Evolutionary conservation across 139 green algal species (phyloP), one percentile per base, ranked within the genome.

Genomic region (Micractinium sp.): DNA sequence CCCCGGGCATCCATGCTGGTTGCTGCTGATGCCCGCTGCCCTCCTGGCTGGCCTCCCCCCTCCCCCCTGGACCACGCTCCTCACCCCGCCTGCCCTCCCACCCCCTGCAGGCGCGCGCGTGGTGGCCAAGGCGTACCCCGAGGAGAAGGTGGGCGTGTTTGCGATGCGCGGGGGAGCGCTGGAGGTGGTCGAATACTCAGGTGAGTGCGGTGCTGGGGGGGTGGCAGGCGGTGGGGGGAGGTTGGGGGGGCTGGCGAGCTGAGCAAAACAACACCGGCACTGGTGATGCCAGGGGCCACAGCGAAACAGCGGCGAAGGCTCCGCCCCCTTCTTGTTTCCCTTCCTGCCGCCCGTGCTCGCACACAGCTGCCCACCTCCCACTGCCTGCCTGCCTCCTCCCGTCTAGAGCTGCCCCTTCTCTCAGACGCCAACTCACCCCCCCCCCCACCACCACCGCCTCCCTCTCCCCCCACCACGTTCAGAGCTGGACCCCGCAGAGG

Each of bases 111-210:
- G 96, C 3, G 93, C 94, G 2, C 82, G 95, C 0, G 95, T 96
- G 79, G 88, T 99, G 41, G 93, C 94, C 1, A 98, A 98, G 92
- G 93, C 94, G 0, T 92, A 93, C 39, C 94, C 97, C 0, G 91
- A 94, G 79, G 97, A 99, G 89, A 96, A 96, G 88, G 97, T 98
- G 23, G 93, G 96, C n/a, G 95, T 98, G 53, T 96, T 98, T 92
- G 95, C 92, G 19, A 78, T 77, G 41, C 87, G 89, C 38, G 75
- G 56, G 35, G 93, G 89, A 20, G 61, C 73, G 9, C 82, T 97
- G 13, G 90, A 95, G 85, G 97, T 99, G 53, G 92, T 99, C 60
- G 97, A 99, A 85, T 99, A 99, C 92, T 96, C 92, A 18, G 86
- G 86, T 90, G 86, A 53, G 76, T 20, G 33, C 7, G 13, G 33